These are phyloP conservation scores for Hawksworthiomyces lignivorus DNA, from an alignment of 2,329 filamentous ascomycete genomes.

Conservation along the genomic window DNA sequence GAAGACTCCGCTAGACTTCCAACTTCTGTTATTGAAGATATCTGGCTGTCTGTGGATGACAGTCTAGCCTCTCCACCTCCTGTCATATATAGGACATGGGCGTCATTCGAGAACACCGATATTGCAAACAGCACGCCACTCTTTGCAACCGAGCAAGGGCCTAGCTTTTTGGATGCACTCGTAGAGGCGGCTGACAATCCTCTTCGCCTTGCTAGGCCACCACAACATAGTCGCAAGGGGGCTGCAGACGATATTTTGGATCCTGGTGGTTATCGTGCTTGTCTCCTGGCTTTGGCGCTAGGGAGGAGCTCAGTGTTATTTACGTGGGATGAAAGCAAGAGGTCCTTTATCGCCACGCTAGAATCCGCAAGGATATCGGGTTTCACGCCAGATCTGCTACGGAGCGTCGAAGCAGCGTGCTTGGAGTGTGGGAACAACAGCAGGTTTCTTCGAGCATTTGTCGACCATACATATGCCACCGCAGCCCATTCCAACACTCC, in stretches of 20 bases:
- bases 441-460: constrained; percentile 23
- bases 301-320: constrained; percentile 69
- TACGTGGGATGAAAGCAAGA: constrained; percentile 44
- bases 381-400: constrained; percentile 43
- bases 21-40: constrained; percentile 22
- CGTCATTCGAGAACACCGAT: constrained; percentile 47
- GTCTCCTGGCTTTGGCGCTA: constrained; percentile 58
- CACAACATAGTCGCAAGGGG: too few species aligned
- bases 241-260: constrained; percentile 32
- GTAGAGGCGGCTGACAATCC: constrained; percentile 35
- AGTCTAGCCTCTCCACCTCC: constrained; percentile 14
- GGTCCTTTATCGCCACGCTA: constrained; percentile 43
- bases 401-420: constrained; percentile 39
- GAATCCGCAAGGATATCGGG: constrained; percentile 46
- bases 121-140: constrained; percentile 30
- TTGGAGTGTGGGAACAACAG: constrained; percentile 40
- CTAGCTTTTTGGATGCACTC: constrained; percentile 57
- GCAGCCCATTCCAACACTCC: constrained; percentile 28
- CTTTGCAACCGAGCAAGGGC: constrained; percentile 63
- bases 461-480: constrained; percentile 23
- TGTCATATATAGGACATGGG: constrained; percentile 58
- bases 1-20: neutral
- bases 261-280: constrained; percentile 41
- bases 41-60: constrained; percentile 40
- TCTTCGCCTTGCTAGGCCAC: constrained; percentile 16